Base-by-base conservation (phyloP, 106 monocot species). In the Dendrobium huoshanense region DNA sequence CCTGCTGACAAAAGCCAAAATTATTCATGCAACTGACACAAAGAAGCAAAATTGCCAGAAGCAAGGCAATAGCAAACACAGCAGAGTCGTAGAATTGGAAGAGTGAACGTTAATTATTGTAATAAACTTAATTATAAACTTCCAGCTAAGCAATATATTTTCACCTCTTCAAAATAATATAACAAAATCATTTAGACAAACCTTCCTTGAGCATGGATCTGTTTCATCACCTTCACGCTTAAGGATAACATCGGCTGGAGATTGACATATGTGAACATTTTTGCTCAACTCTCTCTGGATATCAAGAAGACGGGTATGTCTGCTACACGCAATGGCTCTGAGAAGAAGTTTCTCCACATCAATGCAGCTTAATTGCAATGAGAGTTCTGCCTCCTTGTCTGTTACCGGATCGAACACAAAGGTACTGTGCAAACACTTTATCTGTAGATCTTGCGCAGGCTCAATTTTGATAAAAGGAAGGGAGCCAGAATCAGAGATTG, bases 301-400 rank as follows among this genome's bases (percentile, higher is more conserved):
- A 81, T 98, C 94, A 67, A 98, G 89, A 44, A 98, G 88, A 83
- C 91, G 94, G 58, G 98, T 98, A 43, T 98, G 91, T 79, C 80
- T 93, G 61, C 88, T 89, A 77, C 92, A 98, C 41, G 88, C 81
- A 86, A 95, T 94, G 84, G 88, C 91, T 83, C 85, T 91, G 31
- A 92, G 89, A 41, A 98, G 81, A 48, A 98, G 91, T 67, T 87
- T 87, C 78, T 98, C 94, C 64, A 98, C 88, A 86, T 94, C 92
- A 79, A 98, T 92, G 70, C 95, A 95, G 72, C 88, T 88, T 76
- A 86, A 92, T 77, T 92, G 87, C 54, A 98, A 89, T 41, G 75
- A 70, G 84, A 98, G 89, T 76, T 88, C 91, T 73, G 98, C 98
- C 80, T 92, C 94, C 84, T 86, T 98, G 70, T 91, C 87, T 29